These are phyloP conservation scores for Penicillium concentricum DNA, from an alignment of 2,329 filamentous ascomycete species.

Conservation along the genomic window DNA sequence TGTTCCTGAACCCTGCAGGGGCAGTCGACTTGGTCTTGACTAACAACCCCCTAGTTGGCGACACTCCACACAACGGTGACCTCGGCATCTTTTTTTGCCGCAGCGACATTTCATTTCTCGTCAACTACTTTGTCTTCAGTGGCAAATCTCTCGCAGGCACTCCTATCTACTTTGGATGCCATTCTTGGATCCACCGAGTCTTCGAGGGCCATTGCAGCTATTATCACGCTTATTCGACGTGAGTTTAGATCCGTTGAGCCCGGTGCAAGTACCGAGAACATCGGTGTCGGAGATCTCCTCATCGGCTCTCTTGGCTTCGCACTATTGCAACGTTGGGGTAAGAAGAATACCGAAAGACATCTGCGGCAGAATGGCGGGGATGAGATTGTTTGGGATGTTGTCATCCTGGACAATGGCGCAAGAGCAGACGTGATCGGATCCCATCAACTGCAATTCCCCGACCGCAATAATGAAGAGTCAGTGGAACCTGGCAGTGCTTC, in stretches of 20 bases:
- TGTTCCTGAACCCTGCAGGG: slow-evolving; percentile 13
- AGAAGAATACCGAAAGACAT: slow-evolving; percentile 43
- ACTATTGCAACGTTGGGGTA: slow-evolving; percentile 48
- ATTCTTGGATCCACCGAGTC: slow-evolving; percentile 51
- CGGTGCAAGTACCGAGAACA: slow-evolving; percentile 33
- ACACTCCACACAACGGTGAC: slow-evolving; percentile 46
- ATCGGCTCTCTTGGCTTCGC: slow-evolving; percentile 47
- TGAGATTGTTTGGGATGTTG: slow-evolving; percentile 49
- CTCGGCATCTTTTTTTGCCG: slow-evolving; percentile 48
- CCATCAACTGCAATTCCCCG: slow-evolving; percentile 33
- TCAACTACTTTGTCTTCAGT: slow-evolving; percentile 45
- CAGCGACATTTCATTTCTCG: slow-evolving; percentile 47
- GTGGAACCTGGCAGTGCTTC: slow-evolving; percentile 55
- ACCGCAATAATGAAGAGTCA: slow-evolving; percentile 45
- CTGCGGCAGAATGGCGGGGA: slow-evolving; percentile 43
- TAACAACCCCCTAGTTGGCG: slow-evolving; percentile 36
- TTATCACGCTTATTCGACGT: slow-evolving; percentile 47
- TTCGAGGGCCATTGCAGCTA: slow-evolving; percentile 49
- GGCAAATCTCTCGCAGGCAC: slow-evolving; percentile 44
- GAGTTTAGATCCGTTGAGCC: slow-evolving; percentile 43
- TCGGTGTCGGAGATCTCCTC: slow-evolving; percentile 46
- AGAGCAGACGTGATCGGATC: slow-evolving; percentile 49
- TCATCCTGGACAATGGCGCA: slow-evolving; percentile 48
- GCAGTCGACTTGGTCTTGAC: slow-evolving; percentile 10
- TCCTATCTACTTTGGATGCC: slow-evolving; percentile 47